These are phyloP conservation scores for Cladosporium oxysporum DNA, from an alignment of 2,329 filamentous ascomycete species.

Conservation along the genomic window DNA sequence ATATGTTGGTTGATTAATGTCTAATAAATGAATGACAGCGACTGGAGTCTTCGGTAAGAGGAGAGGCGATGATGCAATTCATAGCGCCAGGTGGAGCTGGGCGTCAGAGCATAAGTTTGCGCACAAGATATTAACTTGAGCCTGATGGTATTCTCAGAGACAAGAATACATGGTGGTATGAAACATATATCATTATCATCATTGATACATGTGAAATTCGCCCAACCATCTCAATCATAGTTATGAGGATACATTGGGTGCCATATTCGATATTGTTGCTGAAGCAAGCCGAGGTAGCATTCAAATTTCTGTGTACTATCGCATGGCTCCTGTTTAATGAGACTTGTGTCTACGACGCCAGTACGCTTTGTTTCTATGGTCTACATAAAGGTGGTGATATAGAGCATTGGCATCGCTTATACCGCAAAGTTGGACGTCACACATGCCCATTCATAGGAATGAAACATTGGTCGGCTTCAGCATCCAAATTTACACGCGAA, in stretches of 20 bases:
- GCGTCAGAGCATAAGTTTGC: background rate
- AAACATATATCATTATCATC: no score
- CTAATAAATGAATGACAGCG: background rate
- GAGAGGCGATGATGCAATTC: background rate
- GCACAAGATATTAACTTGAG: background rate
- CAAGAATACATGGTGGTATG: no score
- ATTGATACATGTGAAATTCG: background rate
- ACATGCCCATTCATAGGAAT: background rate
- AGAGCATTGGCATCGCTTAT: background rate
- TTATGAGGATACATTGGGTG: background rate
- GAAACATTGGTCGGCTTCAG: constrained; percentile 1
- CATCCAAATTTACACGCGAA: background rate
- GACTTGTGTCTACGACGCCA: background rate
- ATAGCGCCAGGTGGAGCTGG: background rate
- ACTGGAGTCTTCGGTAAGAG: background rate
- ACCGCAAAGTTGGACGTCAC: background rate
- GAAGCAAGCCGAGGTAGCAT: background rate
- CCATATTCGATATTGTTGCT: background rate
- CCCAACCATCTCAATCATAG: background rate
- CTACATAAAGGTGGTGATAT: background rate
- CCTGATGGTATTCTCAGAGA: background rate
- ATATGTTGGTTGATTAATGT: background rate
- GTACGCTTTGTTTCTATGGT: background rate
- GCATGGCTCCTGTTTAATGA: background rate
- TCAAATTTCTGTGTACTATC: background rate